Evolutionary conservation across 768 basidiomycete genomes (phyloP), one percentile per base, ranked within the genome.

Genomic region (Trametes punicea): DNA sequence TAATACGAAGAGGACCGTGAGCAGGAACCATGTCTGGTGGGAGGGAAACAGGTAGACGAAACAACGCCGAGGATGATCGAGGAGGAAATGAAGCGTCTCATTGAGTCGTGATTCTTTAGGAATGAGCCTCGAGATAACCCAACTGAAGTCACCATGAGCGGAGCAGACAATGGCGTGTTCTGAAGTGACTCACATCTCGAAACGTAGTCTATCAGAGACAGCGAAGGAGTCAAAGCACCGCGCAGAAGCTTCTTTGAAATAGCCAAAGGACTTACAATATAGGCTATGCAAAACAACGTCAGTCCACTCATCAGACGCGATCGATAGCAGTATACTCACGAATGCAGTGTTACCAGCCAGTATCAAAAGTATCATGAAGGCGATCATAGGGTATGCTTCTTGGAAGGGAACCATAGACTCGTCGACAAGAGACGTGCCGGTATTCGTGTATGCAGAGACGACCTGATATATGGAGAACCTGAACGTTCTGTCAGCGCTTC

Each of bases 1-100:
- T 31, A 96, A 72, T 0, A 74, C 61, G 3, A 89, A 33, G 21
- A 97, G 76, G 21, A 95, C 69, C 1, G 81, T 79, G 1, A 92
- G 59, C 5, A 97, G 81, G 62, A 96, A 90, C 91, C 93, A 93
- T 3, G 94, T 97, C 67, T 97, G 94, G 64, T 94, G 91, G 0
- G 92, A 85, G 0, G 93, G 93, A 63, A 96, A 96, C 8, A 96
- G 79, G 68, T 93, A 90, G 10, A 93, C 82, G 65, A 89, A 95
- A 70, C 93, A 96, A 59, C 91, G 83, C 10, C 96, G 83, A 11
- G 96, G 96, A 67, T 98, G 96, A 64, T 98, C 93, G 8, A 99
- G 80, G 7, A 99, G 81, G 69, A 98, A 99, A 52, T 85, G 87
- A 1, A 97, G 75, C 0, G 93, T 92, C 71, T 95, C 92, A 44